phyloP scores from a whole-genome alignment of 176 grass and related monocot species.

The Tuctoria greenei region DNA sequence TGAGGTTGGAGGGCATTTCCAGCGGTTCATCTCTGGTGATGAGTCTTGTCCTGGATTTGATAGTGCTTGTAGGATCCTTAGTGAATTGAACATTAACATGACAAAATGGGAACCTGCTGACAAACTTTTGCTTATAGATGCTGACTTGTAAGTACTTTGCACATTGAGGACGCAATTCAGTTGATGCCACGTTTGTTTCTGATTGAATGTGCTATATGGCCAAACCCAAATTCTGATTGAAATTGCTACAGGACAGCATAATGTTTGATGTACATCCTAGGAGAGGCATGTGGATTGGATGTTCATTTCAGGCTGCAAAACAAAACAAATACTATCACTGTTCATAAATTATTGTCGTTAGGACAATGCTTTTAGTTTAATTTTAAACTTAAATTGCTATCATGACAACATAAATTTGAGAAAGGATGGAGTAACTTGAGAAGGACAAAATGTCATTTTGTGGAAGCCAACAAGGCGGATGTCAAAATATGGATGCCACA shows the following conservation, averaged over 20 bases:
- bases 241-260: too few species aligned
- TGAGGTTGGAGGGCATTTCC: conserved; percentile 30
- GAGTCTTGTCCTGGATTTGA: conserved; percentile 45
- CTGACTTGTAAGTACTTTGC: neutral
- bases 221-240: neutral
- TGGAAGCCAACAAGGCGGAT: neutral
- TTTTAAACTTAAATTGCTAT: too few species aligned
- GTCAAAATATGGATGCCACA: neutral
- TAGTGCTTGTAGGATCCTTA: conserved; percentile 18
- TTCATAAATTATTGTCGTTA: too few species aligned
- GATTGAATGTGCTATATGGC: neutral
- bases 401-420: too few species aligned
- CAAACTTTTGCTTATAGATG: neutral
- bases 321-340: too few species aligned
- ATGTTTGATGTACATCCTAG: too few species aligned
- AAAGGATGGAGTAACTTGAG: too few species aligned
- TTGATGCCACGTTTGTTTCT: neutral
- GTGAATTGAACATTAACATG: conserved; percentile 44
- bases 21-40: conserved; percentile 40
- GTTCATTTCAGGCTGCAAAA: neutral
- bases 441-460: neutral
- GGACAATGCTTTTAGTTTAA: too few species aligned
- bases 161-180: neutral
- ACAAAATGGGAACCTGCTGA: conserved; percentile 34
- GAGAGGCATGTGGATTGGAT: neutral